Evolutionary conservation across 2,329 filamentous ascomycete genomes (phyloP), one percentile per base, ranked within the genome.

Genomic region (Geoglossum cookeanum): DNA sequence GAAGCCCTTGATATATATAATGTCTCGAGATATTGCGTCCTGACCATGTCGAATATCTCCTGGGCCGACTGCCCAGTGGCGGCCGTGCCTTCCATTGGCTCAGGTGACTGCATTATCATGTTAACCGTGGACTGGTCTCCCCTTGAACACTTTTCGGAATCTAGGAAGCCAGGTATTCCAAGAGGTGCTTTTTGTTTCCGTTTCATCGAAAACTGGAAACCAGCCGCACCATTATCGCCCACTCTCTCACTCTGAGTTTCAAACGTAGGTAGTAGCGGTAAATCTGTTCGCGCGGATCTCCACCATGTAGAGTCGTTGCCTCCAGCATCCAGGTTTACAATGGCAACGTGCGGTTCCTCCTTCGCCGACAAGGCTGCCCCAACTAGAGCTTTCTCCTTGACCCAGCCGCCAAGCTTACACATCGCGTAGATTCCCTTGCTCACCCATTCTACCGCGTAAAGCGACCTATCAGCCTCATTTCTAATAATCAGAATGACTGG

Each of bases 1-100:
- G 72, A 74, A n/a, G 72, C 70, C 67, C 72, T 72, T 35, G 71
- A 72, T 3, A 70, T 63, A 57, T 73, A 73, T 37, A 73, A 66
- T 59, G 69, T 67, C 57, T 72, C 69, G 11, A 73, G 55, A 62
- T 73, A 73, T 54, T 72, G 70, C 33, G 66, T 65, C 55, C 66
- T 63, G 55, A 73, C 61, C 3, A 63, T 63, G 55, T 69, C 64
- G 51, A 72, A 60, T 5, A 71, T 55, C 45, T 68, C 69, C 53
- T 70, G 65, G 0, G 69, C 29, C 15, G 49, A 35, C 49, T 53
- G 49, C 33, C 9, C 17, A 15, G 42, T 52, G 8, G 44, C 8
- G 22, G 27, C 39, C 17, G 35, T 7, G 3, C 30, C 37, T 44
- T 30, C 35, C 55, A 52, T 17, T 48, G 27, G 8, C 33, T 29